Base-by-base conservation (phyloP, 192 early-diverging fungal genomes). In the Oehlia diaphana region DNA sequence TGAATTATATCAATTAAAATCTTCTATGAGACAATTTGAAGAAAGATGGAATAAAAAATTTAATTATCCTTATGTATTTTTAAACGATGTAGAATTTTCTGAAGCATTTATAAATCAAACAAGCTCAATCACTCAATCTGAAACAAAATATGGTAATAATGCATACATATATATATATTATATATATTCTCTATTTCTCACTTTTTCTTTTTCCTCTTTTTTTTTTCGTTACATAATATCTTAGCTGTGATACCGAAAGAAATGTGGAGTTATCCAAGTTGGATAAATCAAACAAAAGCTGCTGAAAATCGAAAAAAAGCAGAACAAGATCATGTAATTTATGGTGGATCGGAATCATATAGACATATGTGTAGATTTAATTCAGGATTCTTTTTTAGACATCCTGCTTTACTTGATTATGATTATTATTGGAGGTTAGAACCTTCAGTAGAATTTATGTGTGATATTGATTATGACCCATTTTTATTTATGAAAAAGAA, bases 361-460 rank as follows among this genome's bases (percentile, higher is more conserved):
- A 90, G 95, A 49, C 94, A 97, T 72, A 97, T 97, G 95, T 97
- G 95, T 75, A 87, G 95, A 74, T 96, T 79, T 70, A 85, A 92
- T 72, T 94, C 92, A 21, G 94, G 94, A 9, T 96, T 91, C 75
- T 93, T 96, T 73, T 94, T 88, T 78, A 82, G 88, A 39, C 94
- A 96, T 76, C 90, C 90, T 26, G 83, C 95, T 9, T 84, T 92
- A 76, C 79, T 86, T 16, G 76, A 90, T 72, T 93, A 87, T 78
- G 91, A 95, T 28, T 96, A 89, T 80, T 96, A 94, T 86, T 96
- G 95, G 94, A 87, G 95, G 28, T 88, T 96, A 8, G 95, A 96
- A 80, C 95, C 95, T 5, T 88, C 85, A n/a, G 95, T 95, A 14
- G 77, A 92, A 39, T 96, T 93, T 81, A 85, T 64, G 42, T 96